Conservation (phyloP, 2,329 filamentous ascomycete species). For the Atkinsonella hypoxylon region DNA sequence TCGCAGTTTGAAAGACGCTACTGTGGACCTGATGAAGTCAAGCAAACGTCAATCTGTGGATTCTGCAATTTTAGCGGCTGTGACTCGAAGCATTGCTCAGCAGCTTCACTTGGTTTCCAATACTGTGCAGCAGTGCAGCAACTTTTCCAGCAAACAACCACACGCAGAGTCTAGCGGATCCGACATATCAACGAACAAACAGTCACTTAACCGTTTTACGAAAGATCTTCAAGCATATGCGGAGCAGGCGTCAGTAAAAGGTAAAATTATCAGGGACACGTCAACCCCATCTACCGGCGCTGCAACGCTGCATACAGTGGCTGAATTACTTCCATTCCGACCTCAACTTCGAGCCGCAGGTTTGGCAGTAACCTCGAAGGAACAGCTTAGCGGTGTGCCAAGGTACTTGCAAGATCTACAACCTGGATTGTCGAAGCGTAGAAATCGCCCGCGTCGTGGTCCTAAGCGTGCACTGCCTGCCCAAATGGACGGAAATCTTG, state of each 20-base stretch:
- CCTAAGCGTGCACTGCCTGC: background rate
- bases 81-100: conserved; percentile 32
- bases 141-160: background rate
- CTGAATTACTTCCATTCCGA: conserved; percentile 40
- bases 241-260: conserved; percentile 23
- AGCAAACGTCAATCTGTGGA: conserved; percentile 23
- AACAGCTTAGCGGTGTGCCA: conserved; percentile 25
- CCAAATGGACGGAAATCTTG: conserved; percentile 20
- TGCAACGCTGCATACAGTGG: conserved; percentile 37
- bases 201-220: conserved; percentile 25
- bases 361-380: conserved; percentile 41
- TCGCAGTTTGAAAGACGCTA: conserved; percentile 9
- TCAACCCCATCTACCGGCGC: conserved; percentile 28
- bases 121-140: background rate
- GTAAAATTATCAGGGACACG: conserved; percentile 26
- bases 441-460: background rate
- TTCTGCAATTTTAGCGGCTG: conserved; percentile 29
- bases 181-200: conserved; percentile 30
- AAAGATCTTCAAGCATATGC: conserved; percentile 19
- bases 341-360: conserved; percentile 41
- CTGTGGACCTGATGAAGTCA: conserved; percentile 7
- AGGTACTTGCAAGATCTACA: conserved; percentile 8
- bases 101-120: conserved; percentile 30
- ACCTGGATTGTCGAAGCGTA: background rate
- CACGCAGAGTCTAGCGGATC: conserved; percentile 16